A percentile compares a stretch with the other conserved stretches of the same genome.
Evolutionary conservation across 225 moss, liverwort and hornwort genomes (phyloP).

Genomic region (Bryum argenteum): DNA sequence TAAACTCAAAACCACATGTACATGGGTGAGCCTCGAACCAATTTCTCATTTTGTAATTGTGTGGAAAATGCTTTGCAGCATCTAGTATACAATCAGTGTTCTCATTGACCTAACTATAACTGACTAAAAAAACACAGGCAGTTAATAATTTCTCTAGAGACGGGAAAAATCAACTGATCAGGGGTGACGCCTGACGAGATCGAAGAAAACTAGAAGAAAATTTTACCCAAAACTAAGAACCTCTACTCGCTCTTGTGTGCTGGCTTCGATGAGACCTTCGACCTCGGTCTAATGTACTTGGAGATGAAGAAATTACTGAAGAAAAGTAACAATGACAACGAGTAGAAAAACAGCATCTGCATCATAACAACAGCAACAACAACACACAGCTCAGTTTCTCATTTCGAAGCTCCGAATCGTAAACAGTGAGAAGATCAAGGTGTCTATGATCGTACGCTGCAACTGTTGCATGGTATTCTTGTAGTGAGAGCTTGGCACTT

Average conservation of each 20-base stretch:
- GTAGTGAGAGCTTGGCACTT: conserved; percentile 16
- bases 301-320: conserved; percentile 78
- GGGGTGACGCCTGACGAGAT: conserved; percentile 1
- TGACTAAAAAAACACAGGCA: not conserved
- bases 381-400: not conserved
- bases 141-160: conserved; percentile 24
- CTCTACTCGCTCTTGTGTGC: conserved; percentile 38
- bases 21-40: too few relatives aligned
- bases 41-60: conserved; percentile 3
- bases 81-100: conserved; percentile 39
- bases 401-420: too few relatives aligned
- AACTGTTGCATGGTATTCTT: too few relatives aligned
- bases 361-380: not conserved
- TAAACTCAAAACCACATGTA: too few relatives aligned
- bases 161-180: conserved; percentile 18
- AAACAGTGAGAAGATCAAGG: too few relatives aligned
- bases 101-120: conserved; percentile 24
- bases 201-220: not conserved
- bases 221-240: conserved; percentile 15
- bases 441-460: too few relatives aligned
- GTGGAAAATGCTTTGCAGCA: conserved; percentile 13
- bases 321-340: conserved; percentile 66
- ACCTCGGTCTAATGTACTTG: conserved; percentile 54
- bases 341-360: conserved; percentile 87
- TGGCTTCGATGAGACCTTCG: conserved; percentile 26